Conservation (phyloP, 1,284 basidiomycete genomes). For the Fistulinella cinereoalba region DNA sequence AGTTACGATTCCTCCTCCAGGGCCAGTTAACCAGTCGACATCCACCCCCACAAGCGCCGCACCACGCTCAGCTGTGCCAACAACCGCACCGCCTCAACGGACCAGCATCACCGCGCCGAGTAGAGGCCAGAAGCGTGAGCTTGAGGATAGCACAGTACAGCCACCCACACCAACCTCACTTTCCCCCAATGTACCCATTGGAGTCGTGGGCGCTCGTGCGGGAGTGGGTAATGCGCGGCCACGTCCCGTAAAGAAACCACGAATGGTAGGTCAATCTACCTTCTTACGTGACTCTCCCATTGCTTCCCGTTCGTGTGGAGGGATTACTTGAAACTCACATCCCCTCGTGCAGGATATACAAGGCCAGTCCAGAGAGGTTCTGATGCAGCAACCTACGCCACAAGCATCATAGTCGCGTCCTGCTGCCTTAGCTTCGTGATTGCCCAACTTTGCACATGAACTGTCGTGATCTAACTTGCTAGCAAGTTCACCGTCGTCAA, state of each 20-base stretch:
- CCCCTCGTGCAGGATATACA: conserved; percentile 33
- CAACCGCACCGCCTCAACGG: conserved; percentile 24
- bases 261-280: conserved; percentile 50
- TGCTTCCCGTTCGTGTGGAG: conserved; percentile 7
- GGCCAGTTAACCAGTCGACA: conserved; percentile 16
- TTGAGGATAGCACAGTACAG: conserved; percentile 33
- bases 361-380: conserved; percentile 41
- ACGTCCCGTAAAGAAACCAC: conserved; percentile 72
- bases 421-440: conserved; percentile 1
- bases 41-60: conserved; percentile 33
- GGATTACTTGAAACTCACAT: conserved; percentile 14
- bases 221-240: conserved; percentile 56
- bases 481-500: conserved; percentile 1
- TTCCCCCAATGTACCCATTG: conserved; percentile 30
- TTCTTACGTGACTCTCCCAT: not conserved
- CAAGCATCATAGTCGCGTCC: conserved; percentile 38
- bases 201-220: conserved; percentile 48
- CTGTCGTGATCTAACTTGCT: conserved; percentile 8
- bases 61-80: conserved; percentile 31
- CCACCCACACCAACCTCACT: conserved; percentile 22
- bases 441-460: conserved; percentile 9
- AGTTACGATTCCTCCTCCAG: conserved; percentile 33
- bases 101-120: conserved; percentile 16
- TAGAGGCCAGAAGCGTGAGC: conserved; percentile 53
- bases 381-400: conserved; percentile 47